Base-by-base conservation (phyloP, 2,329 filamentous ascomycete species). In the Penicillium sp. region DNA sequence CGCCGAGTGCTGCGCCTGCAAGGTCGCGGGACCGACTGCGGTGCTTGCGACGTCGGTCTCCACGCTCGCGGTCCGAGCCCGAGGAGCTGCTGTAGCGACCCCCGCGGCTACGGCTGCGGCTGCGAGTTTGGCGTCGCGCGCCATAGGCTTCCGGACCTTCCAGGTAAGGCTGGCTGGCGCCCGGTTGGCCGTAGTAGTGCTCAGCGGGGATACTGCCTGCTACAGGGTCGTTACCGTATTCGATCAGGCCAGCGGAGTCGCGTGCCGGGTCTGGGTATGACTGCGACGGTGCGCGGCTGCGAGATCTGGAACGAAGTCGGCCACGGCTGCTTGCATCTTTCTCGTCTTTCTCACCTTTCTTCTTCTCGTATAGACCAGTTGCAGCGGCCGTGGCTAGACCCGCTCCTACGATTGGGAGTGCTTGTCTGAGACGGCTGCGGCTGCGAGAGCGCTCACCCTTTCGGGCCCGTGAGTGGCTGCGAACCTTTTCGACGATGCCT, bases 171-270 rank as follows among this genome's bases (percentile, higher is more conserved):
- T 67, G 68, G 21, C 34, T 36, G 34, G 34, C n/a, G 34, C 70
- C 70, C 65, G 69, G 45, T 69, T 74, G 24, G 65, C 77, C 74
- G 57, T 79, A 77, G 58, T 79, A 78, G 56, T 78, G 73, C 48
- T 74, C 75, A 24, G 74, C 65, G 22, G 73, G 76, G 45, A 77
- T 77, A 62, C 82, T 82, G 62, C 81, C 80, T 61, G 83, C 79
- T 50, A 87, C 82, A 7, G 84, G 84, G 65, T 83, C 81, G 66
- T 81, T 78, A 59, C 84, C 85, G 69, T 88, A 87, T 68, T 86
- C 84, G 72, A 87, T 84, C 70, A 87, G 72, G 55, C 76, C 79
- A 64, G 78, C 74, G 61, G 73, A 76, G 62, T 78, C 75, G 31
- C 70, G 66, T 13, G 68, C 57, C 21, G 70, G 69, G 49, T 77